These are phyloP conservation scores for Kodamaea derodonti DNA, from an alignment of 1,139 yeast species.

Conservation along the genomic window DNA sequence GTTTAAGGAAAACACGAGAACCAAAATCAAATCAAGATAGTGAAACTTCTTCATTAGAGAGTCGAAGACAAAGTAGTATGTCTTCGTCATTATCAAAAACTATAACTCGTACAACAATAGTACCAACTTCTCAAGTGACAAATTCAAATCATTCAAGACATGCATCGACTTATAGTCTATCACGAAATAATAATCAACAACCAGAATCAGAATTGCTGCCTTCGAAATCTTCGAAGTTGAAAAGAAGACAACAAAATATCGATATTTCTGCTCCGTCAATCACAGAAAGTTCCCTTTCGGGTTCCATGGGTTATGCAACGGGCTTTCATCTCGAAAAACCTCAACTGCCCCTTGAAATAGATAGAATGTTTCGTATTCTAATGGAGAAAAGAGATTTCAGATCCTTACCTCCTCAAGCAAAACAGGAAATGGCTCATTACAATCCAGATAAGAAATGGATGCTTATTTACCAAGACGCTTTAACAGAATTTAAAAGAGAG, in stretches of 20 bases:
- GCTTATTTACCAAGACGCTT: slow-evolving; percentile 82
- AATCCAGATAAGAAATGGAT: slow-evolving; percentile 85
- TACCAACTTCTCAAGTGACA: slow-evolving; percentile 30
- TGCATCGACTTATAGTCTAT: slow-evolving; percentile 38
- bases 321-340: slow-evolving; percentile 51
- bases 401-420: slow-evolving; percentile 73
- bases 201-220: slow-evolving; percentile 1
- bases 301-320: slow-evolving; percentile 10
- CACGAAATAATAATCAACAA: slow-evolving; percentile 15
- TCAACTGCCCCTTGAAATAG: slow-evolving; percentile 54
- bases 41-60: slow-evolving; percentile 34
- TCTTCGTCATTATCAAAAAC: slow-evolving; percentile 1
- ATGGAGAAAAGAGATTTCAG: slow-evolving; percentile 83
- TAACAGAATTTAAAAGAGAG: slow-evolving; percentile 63
- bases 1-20: slow-evolving; percentile 27
- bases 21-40: slow-evolving; percentile 15
- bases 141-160: slow-evolving; percentile 37
- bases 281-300: slow-evolving; percentile 19
- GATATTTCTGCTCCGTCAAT: slow-evolving; percentile 22
- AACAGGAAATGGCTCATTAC: slow-evolving; percentile 72
- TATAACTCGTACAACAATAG: slow-evolving; percentile 11
- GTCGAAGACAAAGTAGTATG: slow-evolving; percentile 4
- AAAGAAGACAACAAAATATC: no score
- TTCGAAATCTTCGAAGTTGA: no score
- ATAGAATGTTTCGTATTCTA: slow-evolving; percentile 60